Base-by-base conservation (phyloP, 2,329 filamentous ascomycete species). In the Blastomyces gilchristii region DNA sequence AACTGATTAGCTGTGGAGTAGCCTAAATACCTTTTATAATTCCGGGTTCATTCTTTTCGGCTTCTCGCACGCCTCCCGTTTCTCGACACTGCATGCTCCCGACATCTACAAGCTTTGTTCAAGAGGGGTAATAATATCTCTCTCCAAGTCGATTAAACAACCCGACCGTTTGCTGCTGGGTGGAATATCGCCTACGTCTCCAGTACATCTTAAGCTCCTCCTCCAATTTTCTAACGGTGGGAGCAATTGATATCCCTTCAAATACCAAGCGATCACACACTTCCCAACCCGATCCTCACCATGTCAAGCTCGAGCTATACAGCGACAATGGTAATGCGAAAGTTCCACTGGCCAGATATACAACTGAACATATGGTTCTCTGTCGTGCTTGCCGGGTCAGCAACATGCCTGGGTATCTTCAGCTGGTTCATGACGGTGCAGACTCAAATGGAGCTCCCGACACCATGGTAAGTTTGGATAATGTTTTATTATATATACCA, bases 291-390 rank as follows among this genome's bases (percentile, higher is more conserved):
- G 1, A 18, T 45, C 41, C n/a, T 28, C 43, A 7, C 45, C 2
- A 53, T 61, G 31, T 61, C 49, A 22, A 53, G 59, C 31, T 52
- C 47, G 25, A 41, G 58, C 41, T 50, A 60, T 60, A 47, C 58
- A 22, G 5, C 22, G 7, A 34, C 45, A 41, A 41, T 41, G 37
- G 61, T 50, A 12, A 39, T 16, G 31, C 74, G 76, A 25, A 75
- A 80, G 69, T 87, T 86, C 76, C 82, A 81, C 75, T 87, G 85
- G 85, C 85, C 85, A 2, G 84, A 87, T 72, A 77, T 83, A 58
- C 84, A 86, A 69, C 79, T 87, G 67, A 86, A 87, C 69, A 74
- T 85, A 69, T 87, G 85, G 85, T 82, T 84, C 61, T 81, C 87
- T 68, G 77, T 86, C 67, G 85, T 87, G 71, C 77, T 87, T 18